Evolutionary conservation across 495 filamentous ascomycete genomes (phyloP), one percentile per base, ranked within the genome.

Genomic region (Trichoderma gamsii): DNA sequence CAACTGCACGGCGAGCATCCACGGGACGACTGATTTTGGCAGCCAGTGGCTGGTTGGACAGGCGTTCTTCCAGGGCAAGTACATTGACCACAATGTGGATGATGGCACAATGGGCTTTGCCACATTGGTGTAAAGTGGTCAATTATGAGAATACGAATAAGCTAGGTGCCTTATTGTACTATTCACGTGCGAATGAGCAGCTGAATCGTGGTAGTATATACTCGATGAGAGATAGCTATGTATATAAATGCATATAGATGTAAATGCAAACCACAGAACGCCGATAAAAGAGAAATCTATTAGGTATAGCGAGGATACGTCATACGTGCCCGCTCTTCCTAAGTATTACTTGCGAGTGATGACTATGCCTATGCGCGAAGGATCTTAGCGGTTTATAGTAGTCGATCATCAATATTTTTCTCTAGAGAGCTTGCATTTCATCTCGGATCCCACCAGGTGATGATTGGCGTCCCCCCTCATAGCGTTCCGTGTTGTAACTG

Each of bases 11-110:
- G 51, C 51, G 8, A 56, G n/a, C 51, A 56, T 56, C 16, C 51
- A 56, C 51, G 51, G 51, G n/a, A 21, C 51, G 7, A 9, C 8
- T 56, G 51, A 4, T 5, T 56, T 56, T 25, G 51, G 51, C 51
- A 25, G n/a, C 51, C 51, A 56, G 51, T 56, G 51, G 51, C 51
- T 56, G n/a, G 51, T 56, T n/a, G 51, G 51, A 21, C 51, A 56
- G 51, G 51, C 51, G n/a, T 56, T 56, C 51, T 56, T 56, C n/a
- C 51, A 56, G 51, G 51, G 51, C 1, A 56, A 56, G 25, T 56
- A 56, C 51, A 25, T 56, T 56, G 51, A 56, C 21, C 51, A 56
- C 51, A 56, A 56, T 25, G 51, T 56, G 3, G 51, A 56, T n/a
- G 51, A 56, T 56, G 51, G 51, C 4, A 56, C 51, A 16, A 56